phyloP scores from a whole-genome alignment of 257 asterid genomes.

The Primulina huaijiensis region DNA sequence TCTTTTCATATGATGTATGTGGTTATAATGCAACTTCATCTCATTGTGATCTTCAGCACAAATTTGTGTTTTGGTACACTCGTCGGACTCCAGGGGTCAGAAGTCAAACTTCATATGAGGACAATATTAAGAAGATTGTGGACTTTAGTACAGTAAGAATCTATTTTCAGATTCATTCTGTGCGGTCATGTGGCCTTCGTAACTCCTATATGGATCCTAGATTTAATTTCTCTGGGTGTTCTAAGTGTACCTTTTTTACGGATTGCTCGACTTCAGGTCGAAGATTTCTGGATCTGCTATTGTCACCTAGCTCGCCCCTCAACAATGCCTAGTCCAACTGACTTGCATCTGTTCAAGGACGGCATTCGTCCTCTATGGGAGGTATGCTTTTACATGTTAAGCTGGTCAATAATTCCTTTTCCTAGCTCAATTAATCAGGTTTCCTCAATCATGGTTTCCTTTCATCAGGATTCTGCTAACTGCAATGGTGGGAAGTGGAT shows the following conservation, averaged over 20 bases:
- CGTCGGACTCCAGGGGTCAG: slow-evolving; percentile 96
- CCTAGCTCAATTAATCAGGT: slow-evolving; percentile 2
- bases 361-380: slow-evolving; percentile 99
- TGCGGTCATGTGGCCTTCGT: not conserved
- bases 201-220: slow-evolving; percentile 3
- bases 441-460: not conserved
- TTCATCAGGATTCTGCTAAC: slow-evolving; percentile 83
- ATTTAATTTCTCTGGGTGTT: slow-evolving; percentile 13
- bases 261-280: slow-evolving; percentile 52
- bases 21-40: not conserved
- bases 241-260: slow-evolving; percentile 13
- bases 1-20: slow-evolving; percentile 14
- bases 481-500: slow-evolving; percentile 98
- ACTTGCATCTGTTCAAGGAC: slow-evolving; percentile 94
- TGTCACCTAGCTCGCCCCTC: slow-evolving; percentile 92
- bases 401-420: slow-evolving; percentile 14
- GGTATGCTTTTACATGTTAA: slow-evolving; percentile 44
- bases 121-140: slow-evolving; percentile 83
- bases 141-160: slow-evolving; percentile 86
- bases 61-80: slow-evolving; percentile 91
- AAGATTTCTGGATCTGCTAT: slow-evolving; percentile 92
- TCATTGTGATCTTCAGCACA: slow-evolving; percentile 51
- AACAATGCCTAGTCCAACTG: slow-evolving; percentile 85
- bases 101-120: slow-evolving; percentile 84
- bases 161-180: slow-evolving; percentile 8